Evolutionary conservation across 352 stramenopile genomes (phyloP).

Genomic region (Phytophthora fragariaefolia): DNA sequence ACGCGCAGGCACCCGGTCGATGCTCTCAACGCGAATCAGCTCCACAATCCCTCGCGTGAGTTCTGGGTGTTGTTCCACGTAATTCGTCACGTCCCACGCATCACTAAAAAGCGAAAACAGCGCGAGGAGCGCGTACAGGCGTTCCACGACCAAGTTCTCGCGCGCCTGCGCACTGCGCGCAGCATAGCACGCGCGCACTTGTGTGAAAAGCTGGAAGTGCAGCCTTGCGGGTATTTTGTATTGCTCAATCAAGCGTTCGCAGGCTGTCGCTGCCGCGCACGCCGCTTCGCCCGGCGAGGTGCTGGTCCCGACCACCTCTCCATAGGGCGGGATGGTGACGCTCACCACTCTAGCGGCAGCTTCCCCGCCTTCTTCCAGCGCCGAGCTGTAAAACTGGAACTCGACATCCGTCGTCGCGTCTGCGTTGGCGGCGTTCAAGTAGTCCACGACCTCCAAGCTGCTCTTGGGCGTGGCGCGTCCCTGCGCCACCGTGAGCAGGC

Average conservation of each 20-base stretch:
- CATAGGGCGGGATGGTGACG: conserved; percentile 47
- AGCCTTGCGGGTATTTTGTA: conserved; percentile 62
- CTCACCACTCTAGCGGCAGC: conserved; percentile 40
- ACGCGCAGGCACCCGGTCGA: conserved; percentile 60
- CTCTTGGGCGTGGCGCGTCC: conserved; percentile 49
- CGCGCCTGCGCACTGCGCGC: conserved; percentile 35
- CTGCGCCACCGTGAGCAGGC: conserved; percentile 63
- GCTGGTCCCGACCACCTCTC: conserved; percentile 31
- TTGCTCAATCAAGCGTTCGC: conserved; percentile 60
- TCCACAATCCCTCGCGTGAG: conserved; percentile 78
- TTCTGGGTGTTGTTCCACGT: conserved; percentile 80
- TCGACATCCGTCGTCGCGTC: conserved; percentile 11
- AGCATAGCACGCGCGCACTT: conserved; percentile 60
- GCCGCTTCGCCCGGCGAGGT: conserved; percentile 31
- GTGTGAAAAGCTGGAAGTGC: conserved; percentile 78
- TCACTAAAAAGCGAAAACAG: conserved; percentile 85
- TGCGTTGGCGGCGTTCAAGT: conserved; percentile 37
- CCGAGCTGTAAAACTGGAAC: conserved; percentile 81
- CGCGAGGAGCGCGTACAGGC: conserved; percentile 67
- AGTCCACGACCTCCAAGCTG: conserved; percentile 74
- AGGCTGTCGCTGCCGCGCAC: conserved; percentile 51
- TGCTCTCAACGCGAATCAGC: conserved; percentile 75
- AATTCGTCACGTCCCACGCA: conserved; percentile 75
- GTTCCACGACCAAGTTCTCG: conserved; percentile 72
- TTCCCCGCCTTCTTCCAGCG: conserved; percentile 27